These are phyloP conservation scores for Leishmania gerbilli DNA, from an alignment of 208 protist genomes.

Conservation along the genomic window DNA sequence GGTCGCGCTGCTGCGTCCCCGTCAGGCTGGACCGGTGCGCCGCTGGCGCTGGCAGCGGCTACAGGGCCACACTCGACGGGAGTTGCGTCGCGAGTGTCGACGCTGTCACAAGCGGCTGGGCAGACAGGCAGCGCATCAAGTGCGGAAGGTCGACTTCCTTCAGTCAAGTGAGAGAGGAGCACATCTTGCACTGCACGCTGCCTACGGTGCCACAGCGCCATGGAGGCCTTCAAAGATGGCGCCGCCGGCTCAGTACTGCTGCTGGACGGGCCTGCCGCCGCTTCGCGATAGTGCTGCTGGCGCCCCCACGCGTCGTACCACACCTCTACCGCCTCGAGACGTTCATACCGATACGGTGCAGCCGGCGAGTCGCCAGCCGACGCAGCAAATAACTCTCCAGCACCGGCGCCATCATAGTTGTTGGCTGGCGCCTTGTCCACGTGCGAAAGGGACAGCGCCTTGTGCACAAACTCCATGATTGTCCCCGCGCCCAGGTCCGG, in stretches of 20 bases:
- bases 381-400: background rate
- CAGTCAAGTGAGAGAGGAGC: conserved; percentile 6
- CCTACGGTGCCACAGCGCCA: conserved; percentile 3
- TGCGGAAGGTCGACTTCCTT: background rate
- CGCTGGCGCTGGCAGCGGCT: too few species aligned
- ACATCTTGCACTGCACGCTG: background rate
- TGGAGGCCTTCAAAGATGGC: background rate
- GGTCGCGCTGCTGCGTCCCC: background rate
- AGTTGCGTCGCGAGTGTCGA: background rate
- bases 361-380: background rate
- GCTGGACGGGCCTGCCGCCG: too few species aligned
- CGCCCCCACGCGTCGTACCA: conserved; percentile 20
- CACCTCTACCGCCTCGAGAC: background rate
- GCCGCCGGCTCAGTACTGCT: background rate
- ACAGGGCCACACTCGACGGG: background rate
- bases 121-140: background rate
- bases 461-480: conserved; percentile 2
- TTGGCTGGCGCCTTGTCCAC: background rate
- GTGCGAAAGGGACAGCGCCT: background rate
- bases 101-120: background rate
- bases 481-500: conserved; percentile 2
- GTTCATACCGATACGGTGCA: background rate
- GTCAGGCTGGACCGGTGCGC: background rate
- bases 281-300: background rate
- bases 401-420: background rate